Base-by-base conservation (phyloP, 208 protist genomes). In the Leishmania lainsoni region DNA sequence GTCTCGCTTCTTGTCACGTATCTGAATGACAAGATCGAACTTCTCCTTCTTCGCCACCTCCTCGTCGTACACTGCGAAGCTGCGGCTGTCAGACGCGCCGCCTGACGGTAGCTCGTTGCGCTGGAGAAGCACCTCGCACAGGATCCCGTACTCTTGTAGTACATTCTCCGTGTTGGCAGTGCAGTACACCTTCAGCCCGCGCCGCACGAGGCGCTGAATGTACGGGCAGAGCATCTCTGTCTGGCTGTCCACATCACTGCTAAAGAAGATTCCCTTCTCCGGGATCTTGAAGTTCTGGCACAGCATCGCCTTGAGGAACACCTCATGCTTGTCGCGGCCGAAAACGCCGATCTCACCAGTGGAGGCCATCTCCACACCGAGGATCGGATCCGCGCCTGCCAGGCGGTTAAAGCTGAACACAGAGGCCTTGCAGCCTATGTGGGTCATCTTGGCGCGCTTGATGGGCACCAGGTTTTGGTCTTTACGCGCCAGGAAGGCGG, bases 351-450 rank as follows among this genome's bases (percentile, higher is more conserved):
- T 97, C 88, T 99, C 98, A 73, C 98, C 98, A 10, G 96, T 99
- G 39, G 96, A 98, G 10, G 98, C 96, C 99, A 99, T 99, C 89
- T 99, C 99, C 9, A 99, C 99, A 66, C 99, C 98, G 10, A 99
- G 89, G 35, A 99, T 96, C n/a, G 99, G 99, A 86, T 99, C 99
- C 10, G 99, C 98, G 65, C 98, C 98, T 68, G 90, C 89, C 39
- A 99, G 93, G 78, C 99, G 97, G 82, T 95, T 98, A 90, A 99
- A 99, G 71, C 98, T 99, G 90, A 99, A 99, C 94, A 99, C 98
- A 69, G 98, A 98, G 26, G 98, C 98, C 89, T 99, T 99, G 79
- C 99, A 98, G 79, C 95, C 95, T 73, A 98, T 95, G 89, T 98
- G 91, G 22, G 90, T 92, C 90, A 95, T 97, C 85, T 97, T 93